These are phyloP conservation scores for Anaeromyces robustus DNA, from an alignment of 192 early-diverging fungal genomes.

Conservation along the genomic window DNA sequence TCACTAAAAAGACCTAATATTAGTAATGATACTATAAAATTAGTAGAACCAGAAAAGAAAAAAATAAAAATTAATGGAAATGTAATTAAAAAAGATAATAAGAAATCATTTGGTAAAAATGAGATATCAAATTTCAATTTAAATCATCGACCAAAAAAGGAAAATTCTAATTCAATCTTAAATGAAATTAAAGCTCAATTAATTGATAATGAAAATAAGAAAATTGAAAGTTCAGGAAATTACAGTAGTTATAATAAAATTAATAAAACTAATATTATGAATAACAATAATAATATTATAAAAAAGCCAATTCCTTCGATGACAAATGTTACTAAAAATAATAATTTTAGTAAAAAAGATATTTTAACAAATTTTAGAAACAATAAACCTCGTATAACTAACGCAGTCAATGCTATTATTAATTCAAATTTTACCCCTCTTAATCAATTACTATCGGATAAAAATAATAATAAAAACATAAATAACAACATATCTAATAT, in stretches of 20 bases:
- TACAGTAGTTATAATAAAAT: no score
- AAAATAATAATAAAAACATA: background rate
- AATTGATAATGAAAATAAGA: background rate
- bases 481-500: no score
- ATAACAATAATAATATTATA: no score
- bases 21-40: no score
- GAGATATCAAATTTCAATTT: background rate
- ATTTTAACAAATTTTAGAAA: no score
- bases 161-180: background rate
- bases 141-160: background rate
- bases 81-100: background rate
- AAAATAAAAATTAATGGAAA: background rate
- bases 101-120: background rate
- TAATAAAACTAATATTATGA: no score
- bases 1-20: no score
- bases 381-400: no score
- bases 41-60: background rate
- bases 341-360: background rate
- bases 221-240: background rate
- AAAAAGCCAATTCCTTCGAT: no score
- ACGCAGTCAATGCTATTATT: background rate
- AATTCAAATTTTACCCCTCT: background rate
- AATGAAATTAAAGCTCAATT: background rate
- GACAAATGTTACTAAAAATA: no score
- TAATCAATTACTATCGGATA: background rate